Percentiles rank a stretch among this genome's conserved stretches.
Conservation (phyloP, 345 rosid species). For the Fremontodendron californicum region DNA sequence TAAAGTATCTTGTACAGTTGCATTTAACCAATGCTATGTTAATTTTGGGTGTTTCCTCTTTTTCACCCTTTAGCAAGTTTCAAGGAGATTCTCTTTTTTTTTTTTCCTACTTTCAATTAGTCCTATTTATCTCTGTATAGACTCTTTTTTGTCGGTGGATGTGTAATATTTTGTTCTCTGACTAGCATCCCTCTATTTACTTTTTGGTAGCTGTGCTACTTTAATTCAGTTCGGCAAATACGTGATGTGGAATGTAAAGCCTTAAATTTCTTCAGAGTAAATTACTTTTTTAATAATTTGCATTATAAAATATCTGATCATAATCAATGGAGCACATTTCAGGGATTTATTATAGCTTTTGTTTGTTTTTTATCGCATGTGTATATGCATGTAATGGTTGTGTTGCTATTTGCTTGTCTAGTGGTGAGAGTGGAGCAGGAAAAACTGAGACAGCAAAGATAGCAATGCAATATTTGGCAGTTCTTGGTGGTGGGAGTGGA, state of each 20-base stretch:
- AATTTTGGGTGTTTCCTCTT: background rate
- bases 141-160: background rate
- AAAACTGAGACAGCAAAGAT: constrained; percentile 99
- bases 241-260: background rate
- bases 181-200: background rate
- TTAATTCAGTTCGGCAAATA: background rate
- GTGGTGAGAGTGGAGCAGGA: constrained; percentile 99
- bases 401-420: constrained; percentile 38
- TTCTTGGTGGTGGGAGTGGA: constrained; percentile 99
- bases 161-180: constrained; percentile 2
- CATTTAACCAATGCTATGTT: background rate
- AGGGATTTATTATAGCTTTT: constrained; percentile 8
- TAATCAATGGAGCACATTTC: background rate
- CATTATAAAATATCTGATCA: background rate
- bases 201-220: background rate
- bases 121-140: background rate
- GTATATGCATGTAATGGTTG: constrained; percentile 8
- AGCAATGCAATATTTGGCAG: constrained; percentile 99
- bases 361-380: constrained; percentile 10
- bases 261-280: background rate
- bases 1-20: background rate
- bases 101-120: background rate
- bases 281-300: background rate
- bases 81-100: background rate
- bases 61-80: background rate